Conservation (phyloP, 1,284 basidiomycete genomes). For the Cystobasidium sp. region DNA sequence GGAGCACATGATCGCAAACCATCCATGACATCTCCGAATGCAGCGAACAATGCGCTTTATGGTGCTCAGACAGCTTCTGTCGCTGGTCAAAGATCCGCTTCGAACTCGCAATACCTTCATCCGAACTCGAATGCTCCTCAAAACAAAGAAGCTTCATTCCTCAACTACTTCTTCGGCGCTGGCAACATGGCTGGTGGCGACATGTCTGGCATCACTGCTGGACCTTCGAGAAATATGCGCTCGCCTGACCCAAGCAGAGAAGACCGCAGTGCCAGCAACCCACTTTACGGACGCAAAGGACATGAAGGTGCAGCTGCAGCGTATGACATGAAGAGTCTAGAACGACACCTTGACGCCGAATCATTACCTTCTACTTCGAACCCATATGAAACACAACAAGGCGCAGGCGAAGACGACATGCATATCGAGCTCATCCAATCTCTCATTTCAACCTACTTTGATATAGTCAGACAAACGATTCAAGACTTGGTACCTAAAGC, state of each 20-base stretch:
- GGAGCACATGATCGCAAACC: constrained; percentile 75
- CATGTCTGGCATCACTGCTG: constrained; percentile 7
- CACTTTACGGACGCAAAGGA: constrained; percentile 62
- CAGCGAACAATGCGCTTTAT: constrained; percentile 37
- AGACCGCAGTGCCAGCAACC: constrained; percentile 56
- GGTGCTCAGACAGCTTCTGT: constrained; percentile 2
- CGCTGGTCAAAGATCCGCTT: constrained; percentile 6
- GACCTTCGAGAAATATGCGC: constrained; percentile 32
- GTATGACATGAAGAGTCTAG: constrained; percentile 98
- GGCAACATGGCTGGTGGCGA: constrained; percentile 50
- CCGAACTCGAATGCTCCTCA: constrained; percentile 55
- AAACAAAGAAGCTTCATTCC: constrained; percentile 77
- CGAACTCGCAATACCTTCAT: constrained; percentile 54
- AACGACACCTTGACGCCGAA: constrained; percentile 70
- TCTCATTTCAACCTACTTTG: constrained; percentile 93
- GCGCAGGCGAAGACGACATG: constrained; percentile 82
- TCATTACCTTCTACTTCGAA: constrained; percentile 14
- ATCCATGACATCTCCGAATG: constrained; percentile 51
- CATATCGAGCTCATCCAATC: constrained; percentile 93
- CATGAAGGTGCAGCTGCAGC: constrained; percentile 81
- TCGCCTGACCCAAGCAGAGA: constrained; percentile 43
- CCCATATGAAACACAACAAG: constrained; percentile 68
- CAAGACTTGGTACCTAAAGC: constrained; percentile 92
- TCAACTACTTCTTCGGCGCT: constrained; percentile 93
- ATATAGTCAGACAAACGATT: constrained; percentile 93